Percentiles rank a stretch among this genome's conserved stretches.
These are phyloP conservation scores for Lachnellula subtilissima DNA, from an alignment of 2,329 filamentous ascomycete species.

Conservation along the genomic window DNA sequence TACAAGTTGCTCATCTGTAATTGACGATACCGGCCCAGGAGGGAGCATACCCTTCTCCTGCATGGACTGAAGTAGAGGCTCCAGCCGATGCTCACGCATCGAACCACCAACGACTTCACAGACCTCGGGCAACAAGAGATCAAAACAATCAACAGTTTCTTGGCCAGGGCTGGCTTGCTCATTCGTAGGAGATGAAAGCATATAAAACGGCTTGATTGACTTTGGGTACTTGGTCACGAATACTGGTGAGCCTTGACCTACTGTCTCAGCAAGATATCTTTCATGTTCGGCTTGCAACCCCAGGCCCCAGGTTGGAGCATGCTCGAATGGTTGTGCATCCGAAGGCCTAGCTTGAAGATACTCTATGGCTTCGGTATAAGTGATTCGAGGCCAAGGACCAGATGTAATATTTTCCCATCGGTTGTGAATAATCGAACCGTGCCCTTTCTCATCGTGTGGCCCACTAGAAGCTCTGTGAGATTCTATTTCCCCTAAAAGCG, in stretches of 20 bases:
- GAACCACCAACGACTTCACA: conserved; percentile 68
- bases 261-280: conserved; percentile 68
- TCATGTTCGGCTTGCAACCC: conserved; percentile 91
- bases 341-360: conserved; percentile 54
- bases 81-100: conserved; percentile 61
- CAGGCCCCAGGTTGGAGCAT: conserved; percentile 63
- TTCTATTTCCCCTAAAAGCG: conserved; percentile 49
- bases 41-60: conserved; percentile 47
- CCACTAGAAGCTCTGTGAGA: background rate
- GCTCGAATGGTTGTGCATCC: conserved; percentile 68
- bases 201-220: conserved; percentile 88
- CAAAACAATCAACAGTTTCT: conserved; percentile 64
- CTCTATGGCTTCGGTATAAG: conserved; percentile 73
- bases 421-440: conserved; percentile 44
- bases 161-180: background rate
- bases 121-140: conserved; percentile 63
- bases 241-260: conserved; percentile 59
- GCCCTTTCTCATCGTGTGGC: conserved; percentile 13
- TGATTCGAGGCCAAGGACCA: conserved; percentile 69
- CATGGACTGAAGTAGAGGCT: conserved; percentile 56
- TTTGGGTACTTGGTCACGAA: conserved; percentile 95
- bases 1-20: conserved; percentile 31
- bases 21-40: conserved; percentile 11
- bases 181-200: conserved; percentile 50
- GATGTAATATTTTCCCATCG: conserved; percentile 68